Conservation (phyloP, 768 basidiomycete genomes). For the Cystobasidium ongulense region DNA sequence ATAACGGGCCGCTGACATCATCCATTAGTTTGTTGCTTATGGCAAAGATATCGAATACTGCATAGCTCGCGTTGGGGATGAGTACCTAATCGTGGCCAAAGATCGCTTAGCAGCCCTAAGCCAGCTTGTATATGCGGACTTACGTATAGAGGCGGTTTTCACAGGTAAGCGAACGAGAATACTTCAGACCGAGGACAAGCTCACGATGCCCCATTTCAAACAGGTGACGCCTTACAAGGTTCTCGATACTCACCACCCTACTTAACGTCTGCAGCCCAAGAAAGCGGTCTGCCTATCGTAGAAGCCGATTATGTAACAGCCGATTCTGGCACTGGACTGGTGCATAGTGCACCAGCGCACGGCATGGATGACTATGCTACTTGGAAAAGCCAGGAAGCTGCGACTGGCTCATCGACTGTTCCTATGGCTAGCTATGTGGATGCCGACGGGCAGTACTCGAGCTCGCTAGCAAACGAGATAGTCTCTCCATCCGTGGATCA, state of each 20-base stretch:
- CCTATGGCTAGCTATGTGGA: neutral
- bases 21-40: constrained; percentile 72
- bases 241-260: constrained; percentile 39
- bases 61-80: constrained; percentile 47
- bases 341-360: constrained; percentile 91
- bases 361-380: constrained; percentile 82
- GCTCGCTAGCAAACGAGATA: neutral
- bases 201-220: constrained; percentile 53
- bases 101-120: constrained; percentile 45
- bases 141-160: neutral
- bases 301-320: constrained; percentile 68
- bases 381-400: constrained; percentile 51
- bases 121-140: constrained; percentile 41
- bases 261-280: constrained; percentile 29
- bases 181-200: too few species aligned
- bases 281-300: constrained; percentile 49
- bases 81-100: constrained; percentile 45
- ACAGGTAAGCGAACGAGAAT: neutral
- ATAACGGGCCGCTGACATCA: neutral
- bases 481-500: neutral
- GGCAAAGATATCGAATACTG: constrained; percentile 64
- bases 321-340: constrained; percentile 85
- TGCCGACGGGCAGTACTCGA: constrained; percentile 14
- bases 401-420: constrained; percentile 38
- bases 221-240: constrained; percentile 54